phyloP scores from a whole-genome alignment of 176 grass and related monocot species.

The bread wheat (Triticum aestivum) region DNA sequence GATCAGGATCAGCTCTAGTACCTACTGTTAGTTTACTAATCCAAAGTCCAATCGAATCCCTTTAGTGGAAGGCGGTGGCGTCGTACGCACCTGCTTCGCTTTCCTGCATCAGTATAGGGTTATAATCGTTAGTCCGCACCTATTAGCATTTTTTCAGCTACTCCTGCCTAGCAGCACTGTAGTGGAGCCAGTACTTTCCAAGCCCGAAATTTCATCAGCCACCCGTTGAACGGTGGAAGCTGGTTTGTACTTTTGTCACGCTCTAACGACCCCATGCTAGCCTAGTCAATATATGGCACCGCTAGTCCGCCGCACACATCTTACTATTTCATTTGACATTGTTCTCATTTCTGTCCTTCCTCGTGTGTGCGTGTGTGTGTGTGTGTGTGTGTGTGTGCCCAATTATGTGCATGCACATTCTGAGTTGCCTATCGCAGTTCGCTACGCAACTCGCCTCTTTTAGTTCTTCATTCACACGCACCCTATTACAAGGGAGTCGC shows the following conservation, averaged over 20 bases:
- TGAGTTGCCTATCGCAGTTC: neutral
- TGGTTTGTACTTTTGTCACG: neutral
- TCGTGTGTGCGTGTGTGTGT: neutral
- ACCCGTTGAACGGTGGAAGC: neutral
- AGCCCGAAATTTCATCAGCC: neutral
- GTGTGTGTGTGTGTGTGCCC: neutral
- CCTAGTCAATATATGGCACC: neutral
- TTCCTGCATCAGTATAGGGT: neutral
- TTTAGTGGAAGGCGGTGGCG: neutral
- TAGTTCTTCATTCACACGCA: conserved; percentile 5
- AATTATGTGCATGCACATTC: neutral
- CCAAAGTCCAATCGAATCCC: neutral
- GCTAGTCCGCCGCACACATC: neutral
- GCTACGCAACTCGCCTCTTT: neutral
- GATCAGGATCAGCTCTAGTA: neutral
- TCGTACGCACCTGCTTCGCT: neutral
- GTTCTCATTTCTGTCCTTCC: neutral
- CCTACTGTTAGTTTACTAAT: too few relatives aligned
- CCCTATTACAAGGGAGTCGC: neutral
- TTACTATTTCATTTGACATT: neutral
- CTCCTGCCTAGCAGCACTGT: neutral
- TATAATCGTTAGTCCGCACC: neutral
- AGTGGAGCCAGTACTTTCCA: neutral
- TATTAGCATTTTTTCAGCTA: neutral
- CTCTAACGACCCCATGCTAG: neutral